Base-by-base conservation (phyloP, 495 filamentous ascomycete species). In the Xylaria flabelliformis region DNA sequence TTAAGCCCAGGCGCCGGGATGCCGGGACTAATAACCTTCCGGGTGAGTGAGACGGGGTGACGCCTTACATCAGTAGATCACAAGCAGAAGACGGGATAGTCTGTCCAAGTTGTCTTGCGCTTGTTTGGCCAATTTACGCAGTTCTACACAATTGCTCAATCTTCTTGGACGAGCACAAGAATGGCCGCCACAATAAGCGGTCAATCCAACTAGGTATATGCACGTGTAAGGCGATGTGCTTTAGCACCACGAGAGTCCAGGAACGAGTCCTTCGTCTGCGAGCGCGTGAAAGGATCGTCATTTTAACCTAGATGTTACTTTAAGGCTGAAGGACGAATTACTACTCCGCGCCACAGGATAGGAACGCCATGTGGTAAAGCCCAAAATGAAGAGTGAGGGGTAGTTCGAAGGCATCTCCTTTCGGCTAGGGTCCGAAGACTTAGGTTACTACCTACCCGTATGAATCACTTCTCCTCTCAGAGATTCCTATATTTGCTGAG, bases 371-470 rank as follows among this genome's bases (percentile, higher is more conserved):
- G 41, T 10, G 41, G 41, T 13, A 9, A 42, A 42, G 41, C 41
- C 41, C 9, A 42, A 0, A 4, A 7, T 7, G 34, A 34, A 4
- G 6, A 4, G 3, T 4, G 34, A 36, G 34, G 34, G 6, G 34
- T 7, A 36, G 0, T 7, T 36, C 34, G 4, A 36, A 36, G 34
- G 34, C 26, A 29, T 29, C 58, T 62, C 36, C 7, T 62, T 39
- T 5, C 7, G 59, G 32, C 34, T 24, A 19, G 12, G n/a, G 29
- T 56, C 51, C 15, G 15, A 56, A 55, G 10, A 7, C 51, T 4
- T n/a, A n/a, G n/a, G n/a, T n/a, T 55, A 51, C 48, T 24, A 55
- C 24, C 51, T 55, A 13, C 51, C 51, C 24, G 51, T 55, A n/a
- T 50, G n/a, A 17, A 55, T 0, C n/a, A 24, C 12, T 4, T 29